Conservation (phyloP, 192 early-diverging fungal species). For the Jimgerdemannia flammicorona region DNA sequence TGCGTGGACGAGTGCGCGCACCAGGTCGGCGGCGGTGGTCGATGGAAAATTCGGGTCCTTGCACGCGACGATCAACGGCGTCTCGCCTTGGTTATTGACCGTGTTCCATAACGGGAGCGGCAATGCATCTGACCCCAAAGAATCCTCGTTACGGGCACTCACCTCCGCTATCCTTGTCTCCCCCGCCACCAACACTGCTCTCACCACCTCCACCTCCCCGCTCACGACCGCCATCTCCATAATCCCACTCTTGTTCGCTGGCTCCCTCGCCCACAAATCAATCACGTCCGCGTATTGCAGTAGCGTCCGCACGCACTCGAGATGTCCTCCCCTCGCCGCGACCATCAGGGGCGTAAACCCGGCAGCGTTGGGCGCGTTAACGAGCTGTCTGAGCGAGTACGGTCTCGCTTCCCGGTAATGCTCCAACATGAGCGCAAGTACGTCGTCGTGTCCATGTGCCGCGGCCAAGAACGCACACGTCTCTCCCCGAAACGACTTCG, state of each 20-base stretch:
- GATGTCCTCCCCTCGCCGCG: background rate
- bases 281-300: background rate
- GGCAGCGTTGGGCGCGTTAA: background rate
- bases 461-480: background rate
- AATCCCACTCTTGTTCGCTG: background rate
- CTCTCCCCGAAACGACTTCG: background rate
- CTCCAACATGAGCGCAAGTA: background rate
- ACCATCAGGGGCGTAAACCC: background rate
- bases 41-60: background rate
- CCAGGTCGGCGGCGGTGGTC: background rate
- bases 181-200: background rate
- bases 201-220: background rate
- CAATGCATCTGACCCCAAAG: background rate
- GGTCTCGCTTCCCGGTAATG: background rate
- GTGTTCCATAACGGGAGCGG: background rate
- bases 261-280: background rate
- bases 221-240: background rate
- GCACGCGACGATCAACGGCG: background rate
- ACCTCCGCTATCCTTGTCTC: background rate
- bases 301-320: background rate
- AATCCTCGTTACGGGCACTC: background rate
- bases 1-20: background rate
- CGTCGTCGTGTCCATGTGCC: background rate
- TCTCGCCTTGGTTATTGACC: background rate
- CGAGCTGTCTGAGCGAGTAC: background rate